These are phyloP conservation scores for Aeminium ludgeri DNA, from an alignment of 495 filamentous ascomycete species.

Conservation along the genomic window DNA sequence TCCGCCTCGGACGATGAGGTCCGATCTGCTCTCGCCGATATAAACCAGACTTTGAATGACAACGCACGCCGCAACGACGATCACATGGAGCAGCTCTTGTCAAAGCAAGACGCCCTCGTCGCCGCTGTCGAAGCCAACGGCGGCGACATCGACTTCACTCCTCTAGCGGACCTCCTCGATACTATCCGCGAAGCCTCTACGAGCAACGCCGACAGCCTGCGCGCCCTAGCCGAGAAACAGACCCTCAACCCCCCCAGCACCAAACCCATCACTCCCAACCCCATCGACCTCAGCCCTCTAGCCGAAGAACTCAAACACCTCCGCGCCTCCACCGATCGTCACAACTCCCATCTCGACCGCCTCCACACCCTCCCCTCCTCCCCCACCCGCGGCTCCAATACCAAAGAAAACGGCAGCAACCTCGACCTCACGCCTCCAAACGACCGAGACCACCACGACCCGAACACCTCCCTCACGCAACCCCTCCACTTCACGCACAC, in stretches of 20 bases:
- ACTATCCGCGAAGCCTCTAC: constrained; percentile 3
- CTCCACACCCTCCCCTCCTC: constrained; percentile 1
- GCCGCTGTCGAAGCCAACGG: constrained; percentile 6
- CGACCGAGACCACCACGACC: too few species aligned
- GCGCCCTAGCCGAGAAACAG: constrained; percentile 1
- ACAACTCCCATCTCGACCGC: neutral
- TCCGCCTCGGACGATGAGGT: neutral
- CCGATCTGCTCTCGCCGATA: neutral
- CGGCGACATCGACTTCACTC: constrained; percentile 2
- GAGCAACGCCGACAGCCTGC: constrained; percentile 3
- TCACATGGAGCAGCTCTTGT: neutral
- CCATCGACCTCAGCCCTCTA: neutral
- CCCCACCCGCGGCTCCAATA: neutral
- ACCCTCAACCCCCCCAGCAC: neutral
- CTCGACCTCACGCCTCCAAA: constrained; percentile 24
- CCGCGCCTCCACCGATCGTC: constrained; percentile 1
- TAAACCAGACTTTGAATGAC: neutral
- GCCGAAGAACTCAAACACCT: constrained; percentile 6
- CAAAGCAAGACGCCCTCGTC: neutral
- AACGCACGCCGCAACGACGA: neutral
- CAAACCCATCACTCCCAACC: too few species aligned
- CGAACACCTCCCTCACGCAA: too few species aligned
- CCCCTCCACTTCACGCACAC: constrained; percentile 53
- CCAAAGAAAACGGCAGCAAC: too few species aligned
- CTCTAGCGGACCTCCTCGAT: constrained; percentile 2